A percentile compares a stretch with the other conserved stretches of the same genome.
These are phyloP conservation scores for Iris pallida DNA, from an alignment of 116 monocot genomes.

Conservation along the genomic window DNA sequence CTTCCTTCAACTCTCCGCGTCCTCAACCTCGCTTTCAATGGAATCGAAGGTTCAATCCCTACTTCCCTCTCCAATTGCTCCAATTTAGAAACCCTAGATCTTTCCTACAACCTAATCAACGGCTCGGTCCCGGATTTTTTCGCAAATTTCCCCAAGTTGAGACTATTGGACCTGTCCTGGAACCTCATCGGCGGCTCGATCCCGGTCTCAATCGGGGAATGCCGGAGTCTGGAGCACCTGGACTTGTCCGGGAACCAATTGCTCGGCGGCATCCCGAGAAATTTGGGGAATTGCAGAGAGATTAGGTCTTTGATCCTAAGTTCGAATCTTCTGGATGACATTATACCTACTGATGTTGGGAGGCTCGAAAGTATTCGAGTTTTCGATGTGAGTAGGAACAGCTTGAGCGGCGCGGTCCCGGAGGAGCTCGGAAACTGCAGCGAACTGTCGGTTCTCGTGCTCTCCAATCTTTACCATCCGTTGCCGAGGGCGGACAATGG, in stretches of 20 bases:
- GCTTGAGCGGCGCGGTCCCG: conserved; percentile 67
- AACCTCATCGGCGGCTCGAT: conserved; percentile 19
- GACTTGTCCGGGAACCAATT: conserved; percentile 64
- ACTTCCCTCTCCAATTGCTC: conserved; percentile 23
- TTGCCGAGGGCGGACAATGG: conserved; percentile 13
- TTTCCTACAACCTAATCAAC: conserved; percentile 46
- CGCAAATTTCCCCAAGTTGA: conserved; percentile 26
- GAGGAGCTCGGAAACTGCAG: conserved; percentile 63
- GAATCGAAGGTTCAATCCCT: conserved; percentile 42
- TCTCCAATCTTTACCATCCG: conserved; percentile 48
- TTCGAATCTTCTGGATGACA: conserved; percentile 55
- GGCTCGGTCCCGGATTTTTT: conserved; percentile 39
- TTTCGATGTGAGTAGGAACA: conserved; percentile 79
- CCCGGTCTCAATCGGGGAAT: conserved; percentile 35
- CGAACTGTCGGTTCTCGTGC: conserved; percentile 59
- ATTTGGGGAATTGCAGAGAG: conserved; percentile 59
- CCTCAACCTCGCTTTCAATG: conserved; percentile 46
- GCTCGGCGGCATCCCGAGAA: conserved; percentile 40
- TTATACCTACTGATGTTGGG: conserved; percentile 59
- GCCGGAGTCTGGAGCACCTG: conserved; percentile 33
- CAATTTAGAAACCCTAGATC: conserved; percentile 41
- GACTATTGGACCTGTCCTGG: conserved; percentile 29
- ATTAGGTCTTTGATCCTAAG: conserved; percentile 47
- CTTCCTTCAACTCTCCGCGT: conserved; percentile 19
- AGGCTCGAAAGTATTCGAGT: conserved; percentile 45